Percentiles rank a stretch among this genome's conserved stretches.
phyloP scores from a whole-genome alignment of 352 stramenopile genomes.

The Globisporangium echinulatum region DNA sequence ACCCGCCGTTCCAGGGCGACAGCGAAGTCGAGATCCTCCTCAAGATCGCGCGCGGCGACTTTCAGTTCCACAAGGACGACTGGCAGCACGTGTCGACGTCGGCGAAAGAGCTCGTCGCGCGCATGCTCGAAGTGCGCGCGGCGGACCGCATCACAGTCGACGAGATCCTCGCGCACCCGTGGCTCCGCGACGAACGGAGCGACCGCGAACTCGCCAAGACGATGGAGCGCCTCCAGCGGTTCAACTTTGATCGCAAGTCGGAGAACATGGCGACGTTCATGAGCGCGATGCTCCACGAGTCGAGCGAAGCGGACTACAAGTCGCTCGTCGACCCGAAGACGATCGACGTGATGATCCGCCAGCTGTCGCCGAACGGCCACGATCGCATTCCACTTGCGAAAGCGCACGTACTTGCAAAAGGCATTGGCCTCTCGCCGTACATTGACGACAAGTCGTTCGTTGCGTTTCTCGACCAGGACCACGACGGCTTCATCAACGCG shows the following conservation, averaged over 20 bases:
- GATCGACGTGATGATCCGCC: slow-evolving; percentile 61
- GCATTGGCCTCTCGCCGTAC: slow-evolving; percentile 54
- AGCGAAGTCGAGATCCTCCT: slow-evolving; percentile 71
- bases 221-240: slow-evolving; percentile 58
- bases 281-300: slow-evolving; percentile 43
- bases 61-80: slow-evolving; percentile 57
- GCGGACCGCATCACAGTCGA: slow-evolving; percentile 70
- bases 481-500: slow-evolving; percentile 70
- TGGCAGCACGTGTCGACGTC: slow-evolving; percentile 49
- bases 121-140: slow-evolving; percentile 68
- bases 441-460: slow-evolving; percentile 60
- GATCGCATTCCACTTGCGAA: slow-evolving; percentile 37
- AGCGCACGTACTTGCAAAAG: slow-evolving; percentile 44
- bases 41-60: slow-evolving; percentile 71
- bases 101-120: slow-evolving; percentile 61
- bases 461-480: slow-evolving; percentile 53
- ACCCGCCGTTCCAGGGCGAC: slow-evolving; percentile 69
- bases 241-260: slow-evolving; percentile 76
- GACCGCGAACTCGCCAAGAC: slow-evolving; percentile 29
- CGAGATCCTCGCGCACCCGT: slow-evolving; percentile 55
- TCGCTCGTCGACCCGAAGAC: slow-evolving; percentile 47
- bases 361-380: slow-evolving; percentile 44
- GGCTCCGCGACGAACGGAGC: slow-evolving; percentile 27
- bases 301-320: slow-evolving; percentile 48
- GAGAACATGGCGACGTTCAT: slow-evolving; percentile 72